Base-by-base conservation (phyloP, 768 basidiomycete genomes). In the Lyophyllum decastes region DNA sequence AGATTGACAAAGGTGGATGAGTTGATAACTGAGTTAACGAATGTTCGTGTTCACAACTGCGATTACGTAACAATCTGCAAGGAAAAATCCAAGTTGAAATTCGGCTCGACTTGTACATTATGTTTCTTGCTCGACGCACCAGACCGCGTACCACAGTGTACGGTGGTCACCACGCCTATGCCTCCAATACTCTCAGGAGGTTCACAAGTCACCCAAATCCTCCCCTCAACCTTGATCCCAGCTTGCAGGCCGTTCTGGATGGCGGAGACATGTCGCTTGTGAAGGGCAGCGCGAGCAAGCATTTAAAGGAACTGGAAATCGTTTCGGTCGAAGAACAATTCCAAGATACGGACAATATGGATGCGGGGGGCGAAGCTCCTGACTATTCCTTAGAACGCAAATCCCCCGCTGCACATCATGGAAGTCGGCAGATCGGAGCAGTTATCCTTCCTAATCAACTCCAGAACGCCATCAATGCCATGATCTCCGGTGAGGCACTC, bases 381-480 rank as follows among this genome's bases (percentile, higher is more conserved):
- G 71, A 70, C 24, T 67, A 73, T 9, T 64, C 52, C 54, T 65
- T 61, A 61, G 62, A 76, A 62, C 68, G 82, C 70, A 90, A 90
- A 68, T 93, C 92, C 24, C 89, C 92, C 43, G 93, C 92, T 21
- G 93, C 94, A 19, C 75, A 77, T 22, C 91, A 91, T 69, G 95
- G 94, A 17, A 88, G 89, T 63, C 79, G 85, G 56, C 75, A 81
- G 43, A 79, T 92, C 48, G 91, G 92, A 9, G 75, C 86, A 44
- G 84, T 94, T 8, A 74, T 88, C 12, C 66, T 98, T 12, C 89
- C 95, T 0, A 70, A 79, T 9, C 88, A 94, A 70, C 77, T 98
- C 43, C 82, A 87, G 61, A 76, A 77, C 12, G 74, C 88, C 4
- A 87, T 97, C 49, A 79, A 81, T 56, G 64, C 71, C 10, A 77